Base-by-base conservation (phyloP, 768 basidiomycete species). In the Naganishia kalamii region DNA sequence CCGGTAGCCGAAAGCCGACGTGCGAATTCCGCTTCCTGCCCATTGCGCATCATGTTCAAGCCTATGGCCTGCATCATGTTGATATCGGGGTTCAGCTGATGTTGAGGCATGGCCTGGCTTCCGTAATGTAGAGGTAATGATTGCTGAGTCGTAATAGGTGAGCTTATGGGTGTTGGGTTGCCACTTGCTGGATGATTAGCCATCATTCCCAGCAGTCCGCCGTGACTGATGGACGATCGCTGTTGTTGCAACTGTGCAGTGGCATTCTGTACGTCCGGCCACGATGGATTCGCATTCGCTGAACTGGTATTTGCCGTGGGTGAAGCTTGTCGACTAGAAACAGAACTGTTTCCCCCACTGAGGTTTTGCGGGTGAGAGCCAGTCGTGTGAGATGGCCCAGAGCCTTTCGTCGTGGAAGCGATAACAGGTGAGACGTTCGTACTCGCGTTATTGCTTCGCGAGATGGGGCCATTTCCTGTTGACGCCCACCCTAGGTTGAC, bases 1-100 rank as follows among this genome's bases (percentile, higher is more conserved):
- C 54, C 35, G 10, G 54, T 35, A 33, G 33, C 54, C 15, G 54
- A 57, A 41, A 37, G 54, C n/a, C 54, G 54, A 12, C 54, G 54
- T 4, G n/a, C 37, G 23, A 41, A 57, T 21, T 57, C 54, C 4
- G 54, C 54, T 15, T 57, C 54, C 54, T 40, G 54, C 4, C 54
- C 54, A 27, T 57, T 57, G 2, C 54, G 33, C 1, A 57, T 57
- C 54, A 57, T 57, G 37, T 57, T 57, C 21, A 57, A 35, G 8
- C 54, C 54, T 25, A 57, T 57, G 35, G 54, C 54, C 32, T 57
- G 54, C 54, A 57, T 57, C 54, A 57, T 57, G 23, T 57, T 57
- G n/a, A 57, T 57, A 12, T 57, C 54, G 54, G 54, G 35, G 19
- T 57, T 41, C 4, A 57, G 23, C n/a, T 57, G 35, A 41, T 40